Conservation (phyloP, 176 grass and related monocot species). For the Metroxylon sagu region DNA sequence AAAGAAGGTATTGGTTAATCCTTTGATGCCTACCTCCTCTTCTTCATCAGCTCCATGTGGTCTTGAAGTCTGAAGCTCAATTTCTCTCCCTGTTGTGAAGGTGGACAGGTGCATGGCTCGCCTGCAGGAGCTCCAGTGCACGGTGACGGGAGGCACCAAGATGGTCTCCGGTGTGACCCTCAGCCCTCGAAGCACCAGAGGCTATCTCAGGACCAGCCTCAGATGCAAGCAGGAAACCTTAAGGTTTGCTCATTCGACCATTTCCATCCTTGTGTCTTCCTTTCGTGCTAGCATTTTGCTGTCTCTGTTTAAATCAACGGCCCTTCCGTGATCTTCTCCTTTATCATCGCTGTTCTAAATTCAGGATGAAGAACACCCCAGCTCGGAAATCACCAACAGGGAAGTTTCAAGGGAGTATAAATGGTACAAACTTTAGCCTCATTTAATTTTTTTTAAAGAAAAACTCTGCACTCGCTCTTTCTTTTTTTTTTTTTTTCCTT, state of each 20-base stretch:
- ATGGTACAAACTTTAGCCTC: slow-evolving; percentile 3
- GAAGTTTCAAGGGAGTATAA: slow-evolving; percentile 40
- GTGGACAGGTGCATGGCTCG: slow-evolving; percentile 88
- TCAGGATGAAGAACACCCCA: slow-evolving; percentile 51
- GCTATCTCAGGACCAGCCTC: slow-evolving; percentile 82
- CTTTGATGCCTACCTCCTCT: too few species aligned
- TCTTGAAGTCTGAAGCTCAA: background rate
- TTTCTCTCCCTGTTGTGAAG: slow-evolving; percentile 19
- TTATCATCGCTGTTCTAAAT: background rate
- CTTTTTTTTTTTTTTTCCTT: too few species aligned
- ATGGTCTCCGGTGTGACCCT: slow-evolving; percentile 74
- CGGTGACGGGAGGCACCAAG: slow-evolving; percentile 72
- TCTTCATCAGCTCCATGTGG: background rate
- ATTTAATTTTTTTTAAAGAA: background rate
- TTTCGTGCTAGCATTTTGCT: background rate
- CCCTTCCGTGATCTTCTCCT: too few species aligned
- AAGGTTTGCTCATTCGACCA: slow-evolving; percentile 31
- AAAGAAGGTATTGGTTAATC: slow-evolving; percentile 42
- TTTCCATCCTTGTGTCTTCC: slow-evolving; percentile 2
- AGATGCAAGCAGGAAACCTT: slow-evolving; percentile 85
- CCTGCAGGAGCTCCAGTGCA: slow-evolving; percentile 94
- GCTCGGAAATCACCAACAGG: slow-evolving; percentile 45
- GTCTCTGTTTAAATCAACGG: too few species aligned
- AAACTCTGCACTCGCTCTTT: background rate
- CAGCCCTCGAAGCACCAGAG: slow-evolving; percentile 89